These are phyloP conservation scores for Kitagawia praeruptora DNA, from an alignment of 129 eudicot genomes.

Conservation along the genomic window DNA sequence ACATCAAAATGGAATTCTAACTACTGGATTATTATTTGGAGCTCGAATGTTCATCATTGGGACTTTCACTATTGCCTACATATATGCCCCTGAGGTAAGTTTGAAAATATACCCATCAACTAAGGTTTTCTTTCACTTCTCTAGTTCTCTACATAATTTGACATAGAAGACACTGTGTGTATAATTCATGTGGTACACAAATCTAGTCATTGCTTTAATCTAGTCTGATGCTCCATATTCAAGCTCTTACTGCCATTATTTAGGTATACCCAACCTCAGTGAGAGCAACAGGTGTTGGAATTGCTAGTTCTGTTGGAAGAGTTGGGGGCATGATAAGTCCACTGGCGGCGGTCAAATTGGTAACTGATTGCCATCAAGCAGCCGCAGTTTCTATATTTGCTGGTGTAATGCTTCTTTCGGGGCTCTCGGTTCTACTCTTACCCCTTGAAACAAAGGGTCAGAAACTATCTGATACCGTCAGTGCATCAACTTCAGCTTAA, in stretches of 20 bases:
- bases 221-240: not conserved
- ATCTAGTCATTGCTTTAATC: not conserved
- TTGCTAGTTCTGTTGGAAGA: conserved; percentile 56
- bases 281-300: conserved; percentile 67
- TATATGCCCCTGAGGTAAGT: conserved; percentile 64
- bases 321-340: conserved; percentile 65
- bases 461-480: conserved; percentile 31
- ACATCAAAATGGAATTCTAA: conserved; percentile 40
- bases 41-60: conserved; percentile 56
- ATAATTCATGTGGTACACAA: not conserved
- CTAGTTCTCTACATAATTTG: not conserved
- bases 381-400: conserved; percentile 52
- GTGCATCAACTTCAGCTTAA: conserved; percentile 9
- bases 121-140: not conserved
- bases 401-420: conserved; percentile 42
- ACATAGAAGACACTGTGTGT: not conserved
- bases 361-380: conserved; percentile 41
- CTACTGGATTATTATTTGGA: conserved; percentile 43
- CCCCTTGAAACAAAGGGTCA: conserved; percentile 62
- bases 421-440: conserved; percentile 42
- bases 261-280: conserved; percentile 67
- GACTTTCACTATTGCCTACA: conserved; percentile 28
- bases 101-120: not conserved
- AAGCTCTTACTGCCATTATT: not conserved
- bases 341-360: conserved; percentile 52